Evolutionary conservation across 2,329 filamentous ascomycete species (phyloP).

Genomic region (Chaetomiaceae sp.): DNA sequence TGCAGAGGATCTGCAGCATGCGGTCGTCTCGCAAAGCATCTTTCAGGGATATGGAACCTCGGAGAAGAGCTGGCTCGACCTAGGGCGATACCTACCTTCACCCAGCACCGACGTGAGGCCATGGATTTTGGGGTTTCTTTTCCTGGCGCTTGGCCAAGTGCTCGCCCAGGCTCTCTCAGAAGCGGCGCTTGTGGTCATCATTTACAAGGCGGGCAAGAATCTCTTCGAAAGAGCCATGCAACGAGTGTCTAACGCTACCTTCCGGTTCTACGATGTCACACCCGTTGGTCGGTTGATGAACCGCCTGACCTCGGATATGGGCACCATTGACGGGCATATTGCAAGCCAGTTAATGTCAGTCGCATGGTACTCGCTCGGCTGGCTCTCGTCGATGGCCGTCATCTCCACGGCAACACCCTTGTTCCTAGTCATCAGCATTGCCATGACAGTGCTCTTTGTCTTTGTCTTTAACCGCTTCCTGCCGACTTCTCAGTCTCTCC

Average conservation of each 20-base stretch:
- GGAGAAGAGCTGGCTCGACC: conserved; percentile 25
- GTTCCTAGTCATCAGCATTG: conserved; percentile 68
- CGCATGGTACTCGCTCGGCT: conserved; percentile 65
- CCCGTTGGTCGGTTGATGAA: conserved; percentile 91
- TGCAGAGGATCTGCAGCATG: conserved; percentile 3
- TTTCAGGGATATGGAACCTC: conserved; percentile 9
- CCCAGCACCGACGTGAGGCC: conserved; percentile 64
- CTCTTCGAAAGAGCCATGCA: conserved; percentile 71
- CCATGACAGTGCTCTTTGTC: conserved; percentile 65
- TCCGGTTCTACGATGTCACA: conserved; percentile 87
- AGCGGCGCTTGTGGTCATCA: conserved; percentile 67
- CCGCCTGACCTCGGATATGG: conserved; percentile 83
- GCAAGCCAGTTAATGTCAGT: conserved; percentile 68
- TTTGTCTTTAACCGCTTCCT: conserved; percentile 72
- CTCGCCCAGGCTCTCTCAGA: conserved; percentile 58
- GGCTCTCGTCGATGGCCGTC: conserved; percentile 67
- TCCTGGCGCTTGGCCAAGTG: conserved; percentile 59
- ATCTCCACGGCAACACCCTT: conserved; percentile 74
- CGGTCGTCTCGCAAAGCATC: conserved; percentile 8
- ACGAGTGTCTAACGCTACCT: conserved; percentile 72
- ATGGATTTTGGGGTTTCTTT: conserved; percentile 69
- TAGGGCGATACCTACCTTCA: conserved; percentile 52
- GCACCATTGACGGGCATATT: conserved; percentile 83
- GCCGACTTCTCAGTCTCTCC: conserved; percentile 76
- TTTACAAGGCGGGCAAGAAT: conserved; percentile 70